Conservation (phyloP, 176 grass and related monocot species). For the Lolium rigidum region DNA sequence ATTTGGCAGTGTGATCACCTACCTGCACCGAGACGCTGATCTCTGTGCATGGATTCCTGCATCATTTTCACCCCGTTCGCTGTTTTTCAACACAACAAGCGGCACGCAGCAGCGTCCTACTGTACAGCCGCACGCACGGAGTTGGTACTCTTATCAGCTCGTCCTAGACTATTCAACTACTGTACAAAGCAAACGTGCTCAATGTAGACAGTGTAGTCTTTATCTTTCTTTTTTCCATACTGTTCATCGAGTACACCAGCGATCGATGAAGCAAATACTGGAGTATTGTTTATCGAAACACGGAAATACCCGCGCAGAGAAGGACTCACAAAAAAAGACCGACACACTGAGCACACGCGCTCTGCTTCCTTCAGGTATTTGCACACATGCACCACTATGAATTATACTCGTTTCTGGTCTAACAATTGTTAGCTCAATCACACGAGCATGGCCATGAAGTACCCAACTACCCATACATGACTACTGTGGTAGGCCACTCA, state of each 20-base stretch:
- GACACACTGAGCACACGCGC: too few relatives aligned
- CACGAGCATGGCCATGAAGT: too few relatives aligned
- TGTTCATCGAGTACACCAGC: background rate
- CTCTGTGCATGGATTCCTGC: background rate
- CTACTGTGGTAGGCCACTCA: too few relatives aligned
- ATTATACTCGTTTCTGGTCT: too few relatives aligned
- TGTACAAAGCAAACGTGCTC: background rate
- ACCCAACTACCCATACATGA: too few relatives aligned
- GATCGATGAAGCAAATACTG: background rate
- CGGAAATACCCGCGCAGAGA: too few relatives aligned
- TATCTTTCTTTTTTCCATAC: background rate
- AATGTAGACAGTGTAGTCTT: background rate
- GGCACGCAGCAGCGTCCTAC: background rate
- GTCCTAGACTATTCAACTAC: background rate
- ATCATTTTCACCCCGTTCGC: background rate
- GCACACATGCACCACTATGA: too few relatives aligned
- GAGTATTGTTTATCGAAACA: too few relatives aligned
- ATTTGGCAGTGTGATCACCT: background rate
- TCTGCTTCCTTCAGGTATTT: too few relatives aligned
- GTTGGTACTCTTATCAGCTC: background rate
- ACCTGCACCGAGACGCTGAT: background rate
- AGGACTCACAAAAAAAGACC: too few relatives aligned
- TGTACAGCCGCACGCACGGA: background rate
- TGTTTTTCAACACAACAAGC: background rate
- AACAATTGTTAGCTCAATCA: too few relatives aligned